Percentiles rank a stretch among this genome's conserved stretches.
These are phyloP conservation scores for Fusarium concolor DNA, from an alignment of 2,329 filamentous ascomycete species.

Conservation along the genomic window DNA sequence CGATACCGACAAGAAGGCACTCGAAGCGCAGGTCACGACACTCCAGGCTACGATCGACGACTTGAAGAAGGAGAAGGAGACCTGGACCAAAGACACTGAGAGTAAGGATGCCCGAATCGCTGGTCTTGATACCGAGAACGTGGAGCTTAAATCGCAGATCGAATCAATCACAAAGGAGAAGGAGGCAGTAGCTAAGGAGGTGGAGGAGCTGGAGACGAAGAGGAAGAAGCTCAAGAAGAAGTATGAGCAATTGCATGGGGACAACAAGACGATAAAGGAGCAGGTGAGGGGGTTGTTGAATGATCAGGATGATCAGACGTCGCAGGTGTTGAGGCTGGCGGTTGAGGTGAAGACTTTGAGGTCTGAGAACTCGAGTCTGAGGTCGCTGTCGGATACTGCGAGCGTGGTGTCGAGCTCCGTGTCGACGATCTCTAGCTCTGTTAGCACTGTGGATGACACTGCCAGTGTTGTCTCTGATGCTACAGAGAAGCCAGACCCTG, in stretches of 20 bases:
- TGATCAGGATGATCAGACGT: slow-evolving; percentile 42
- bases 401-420: slow-evolving; percentile 38
- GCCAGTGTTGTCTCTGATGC: slow-evolving; percentile 35
- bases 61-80: slow-evolving; percentile 39
- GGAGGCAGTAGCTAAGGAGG: slow-evolving; percentile 34
- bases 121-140: slow-evolving; percentile 40
- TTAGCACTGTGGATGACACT: slow-evolving; percentile 27
- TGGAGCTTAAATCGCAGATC: slow-evolving; percentile 41
- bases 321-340: slow-evolving; percentile 40
- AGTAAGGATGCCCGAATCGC: slow-evolving; percentile 41
- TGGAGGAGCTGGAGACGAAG: slow-evolving; percentile 41
- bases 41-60: slow-evolving; percentile 41
- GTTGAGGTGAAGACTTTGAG: slow-evolving; percentile 40
- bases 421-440: slow-evolving; percentile 34
- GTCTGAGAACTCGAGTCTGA: slow-evolving; percentile 41
- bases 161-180: slow-evolving; percentile 44
- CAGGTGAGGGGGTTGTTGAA: slow-evolving; percentile 36
- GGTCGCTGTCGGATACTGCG: slow-evolving; percentile 34
- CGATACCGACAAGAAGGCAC: slow-evolving; percentile 39
- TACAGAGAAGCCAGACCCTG: slow-evolving; percentile 41
- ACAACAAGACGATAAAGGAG: slow-evolving; percentile 35
- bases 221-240: slow-evolving; percentile 44
- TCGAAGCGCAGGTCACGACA: slow-evolving; percentile 35
- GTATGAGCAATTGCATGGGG: slow-evolving; percentile 31
- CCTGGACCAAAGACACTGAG: slow-evolving; percentile 38